These are phyloP conservation scores for Backusella tarrabulga DNA, from an alignment of 192 early-diverging fungal species.

Conservation along the genomic window DNA sequence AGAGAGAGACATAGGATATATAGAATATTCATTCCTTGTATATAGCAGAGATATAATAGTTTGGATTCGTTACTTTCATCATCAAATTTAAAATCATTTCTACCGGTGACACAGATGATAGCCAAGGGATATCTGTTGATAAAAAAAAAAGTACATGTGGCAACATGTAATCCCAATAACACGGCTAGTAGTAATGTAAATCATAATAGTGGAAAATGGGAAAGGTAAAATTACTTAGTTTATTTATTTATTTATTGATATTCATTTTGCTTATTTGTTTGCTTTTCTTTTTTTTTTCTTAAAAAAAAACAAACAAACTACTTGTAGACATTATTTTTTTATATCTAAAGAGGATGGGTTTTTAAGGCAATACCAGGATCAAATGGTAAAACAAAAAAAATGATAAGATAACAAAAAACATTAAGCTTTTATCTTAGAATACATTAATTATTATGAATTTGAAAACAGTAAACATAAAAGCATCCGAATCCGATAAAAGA, in stretches of 20 bases:
- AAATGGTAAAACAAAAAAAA: background rate
- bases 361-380: constrained; percentile 12
- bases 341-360: constrained; percentile 11
- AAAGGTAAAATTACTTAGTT: background rate
- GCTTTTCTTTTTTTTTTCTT: background rate
- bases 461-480: background rate
- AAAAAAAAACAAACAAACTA: background rate
- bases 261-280: background rate
- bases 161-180: background rate
- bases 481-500: constrained; percentile 14
- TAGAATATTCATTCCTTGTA: background rate
- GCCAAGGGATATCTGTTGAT: constrained; percentile 18
- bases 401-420: background rate
- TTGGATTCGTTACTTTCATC: constrained; percentile 9
- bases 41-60: constrained; percentile 25
- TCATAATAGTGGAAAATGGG: constrained; percentile 12
- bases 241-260: background rate
- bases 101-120: background rate
- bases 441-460: constrained; percentile 6
- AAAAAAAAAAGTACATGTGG: background rate
- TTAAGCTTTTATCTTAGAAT: background rate
- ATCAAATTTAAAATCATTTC: background rate
- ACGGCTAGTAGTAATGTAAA: background rate
- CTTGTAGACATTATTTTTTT: constrained; percentile 16
- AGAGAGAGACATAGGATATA: background rate